Evolutionary conservation across 2,329 filamentous ascomycete genomes (phyloP), one percentile per base, ranked within the genome.

Genomic region (Ambrosiella xylebori): DNA sequence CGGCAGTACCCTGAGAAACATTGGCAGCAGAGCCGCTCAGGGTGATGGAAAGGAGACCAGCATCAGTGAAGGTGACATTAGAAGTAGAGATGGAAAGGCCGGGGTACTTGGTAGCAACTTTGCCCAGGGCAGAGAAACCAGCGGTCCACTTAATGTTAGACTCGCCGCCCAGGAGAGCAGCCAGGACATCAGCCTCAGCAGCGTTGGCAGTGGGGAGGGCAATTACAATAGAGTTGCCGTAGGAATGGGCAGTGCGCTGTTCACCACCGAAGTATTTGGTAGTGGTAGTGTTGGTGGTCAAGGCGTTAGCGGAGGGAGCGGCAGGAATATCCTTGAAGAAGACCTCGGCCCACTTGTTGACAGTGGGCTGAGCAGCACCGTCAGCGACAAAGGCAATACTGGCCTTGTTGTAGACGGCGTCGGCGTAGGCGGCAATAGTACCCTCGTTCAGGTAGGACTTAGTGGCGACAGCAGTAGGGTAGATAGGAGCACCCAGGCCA

Each of bases 221-320:
- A 68, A 98, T 81, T 64, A 95, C 86, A 65, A 95, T 70, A 49
- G 89, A 79, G 74, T 95, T 96, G 64, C 87, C 85, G 63, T 77
- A 76, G 61, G 76, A 77, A 71, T 88, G 86, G 63, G 86, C 77
- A 64, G 86, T 86, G 65, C 93, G 88, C 76, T 95, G 88, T 78
- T 98, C 89, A 68, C 93, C 94, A 71, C 93, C 93, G 68, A 82
- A 86, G 82, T 97, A 98, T 73, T 90, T 93, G 69, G 82, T 80
- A 63, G 85, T 76, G 64, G 80, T 72, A 62, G 75, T 74, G 68
- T 81, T 78, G 63, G 85, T 73, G 53, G 66, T 64, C 49, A 62
- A 56, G 17, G 58, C 52, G n/a, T 47, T 39, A 45, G 73, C 65
- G 66, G 76, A 73, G 67, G 74, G 71, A 64, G 72, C 70, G 62